Conservation (phyloP, 768 basidiomycete genomes). For the Boletus rubescentipes region DNA sequence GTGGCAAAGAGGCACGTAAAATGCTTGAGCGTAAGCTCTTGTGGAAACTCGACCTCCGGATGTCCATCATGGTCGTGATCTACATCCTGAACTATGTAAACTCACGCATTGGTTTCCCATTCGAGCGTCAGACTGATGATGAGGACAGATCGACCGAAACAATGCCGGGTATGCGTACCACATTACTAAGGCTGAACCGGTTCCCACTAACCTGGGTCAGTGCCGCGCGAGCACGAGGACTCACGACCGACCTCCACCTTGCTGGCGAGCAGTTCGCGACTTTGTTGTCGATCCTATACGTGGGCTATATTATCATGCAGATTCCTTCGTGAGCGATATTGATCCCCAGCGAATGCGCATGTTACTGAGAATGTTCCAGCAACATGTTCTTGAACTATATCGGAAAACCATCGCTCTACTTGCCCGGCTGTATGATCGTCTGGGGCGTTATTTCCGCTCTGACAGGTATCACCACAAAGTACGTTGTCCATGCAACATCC, state of each 20-base stretch:
- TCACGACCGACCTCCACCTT: constrained; percentile 64
- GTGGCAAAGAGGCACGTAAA: constrained; percentile 44
- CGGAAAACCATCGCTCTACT: constrained; percentile 64
- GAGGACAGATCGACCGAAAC: constrained; percentile 60
- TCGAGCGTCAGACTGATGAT: not conserved
- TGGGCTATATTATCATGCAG: constrained; percentile 50
- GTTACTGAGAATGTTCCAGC: constrained; percentile 34
- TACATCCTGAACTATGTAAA: constrained; percentile 39
- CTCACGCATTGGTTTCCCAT: not conserved
- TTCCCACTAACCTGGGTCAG: constrained; percentile 33
- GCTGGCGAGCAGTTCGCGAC: constrained; percentile 63
- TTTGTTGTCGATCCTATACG: constrained; percentile 64
- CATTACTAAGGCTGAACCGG: not conserved
- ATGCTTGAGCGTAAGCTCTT: constrained; percentile 52
- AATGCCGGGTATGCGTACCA: constrained; percentile 52
- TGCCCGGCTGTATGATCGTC: constrained; percentile 63
- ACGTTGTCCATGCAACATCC: not conserved
- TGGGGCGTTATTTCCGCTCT: constrained; percentile 64
- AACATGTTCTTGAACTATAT: constrained; percentile 71
- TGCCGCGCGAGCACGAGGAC: constrained; percentile 67
- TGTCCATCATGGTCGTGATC: constrained; percentile 49
- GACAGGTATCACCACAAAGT: constrained; percentile 39
- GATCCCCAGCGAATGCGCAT: not conserved
- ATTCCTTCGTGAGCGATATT: constrained; percentile 35
- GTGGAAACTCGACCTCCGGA: constrained; percentile 54